Evolutionary conservation across 306 rosid species (phyloP).

Genomic region (Quercus bicolor): DNA sequence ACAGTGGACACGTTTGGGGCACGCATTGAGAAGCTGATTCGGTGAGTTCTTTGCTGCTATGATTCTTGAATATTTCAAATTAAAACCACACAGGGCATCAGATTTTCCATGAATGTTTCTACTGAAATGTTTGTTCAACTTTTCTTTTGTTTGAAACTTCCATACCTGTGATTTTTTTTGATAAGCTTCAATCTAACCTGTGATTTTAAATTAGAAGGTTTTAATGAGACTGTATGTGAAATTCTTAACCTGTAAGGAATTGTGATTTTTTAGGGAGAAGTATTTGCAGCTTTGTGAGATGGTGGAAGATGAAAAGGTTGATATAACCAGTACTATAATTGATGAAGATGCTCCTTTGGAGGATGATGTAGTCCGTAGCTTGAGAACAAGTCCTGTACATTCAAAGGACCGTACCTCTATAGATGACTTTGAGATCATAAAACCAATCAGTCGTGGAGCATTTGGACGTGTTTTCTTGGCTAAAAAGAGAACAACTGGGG

Average conservation of each 20-base stretch:
- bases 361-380: conserved; percentile 87
- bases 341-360: conserved; percentile 90
- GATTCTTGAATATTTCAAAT: conserved; percentile 8
- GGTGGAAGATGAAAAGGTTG: conserved; percentile 91
- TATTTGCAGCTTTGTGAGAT: conserved; percentile 94
- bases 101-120: neutral
- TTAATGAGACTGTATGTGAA: neutral
- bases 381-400: conserved; percentile 92
- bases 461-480: conserved; percentile 99
- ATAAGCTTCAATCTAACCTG: too few relatives aligned
- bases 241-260: conserved; percentile 12
- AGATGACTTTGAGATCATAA: conserved; percentile 93
- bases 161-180: neutral
- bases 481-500: conserved; percentile 96
- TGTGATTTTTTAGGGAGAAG: conserved; percentile 71
- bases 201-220: neutral
- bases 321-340: conserved; percentile 61
- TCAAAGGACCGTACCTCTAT: conserved; percentile 92
- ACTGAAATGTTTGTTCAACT: neutral
- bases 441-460: conserved; percentile 98
- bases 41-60: conserved; percentile 49
- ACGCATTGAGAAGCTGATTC: conserved; percentile 86
- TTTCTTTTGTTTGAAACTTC: neutral
- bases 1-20: conserved; percentile 93
- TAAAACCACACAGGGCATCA: neutral